Evolutionary conservation across 352 stramenopile species (phyloP), one percentile per base, ranked within the genome.

Genomic region (Thalassiosira sp.): DNA sequence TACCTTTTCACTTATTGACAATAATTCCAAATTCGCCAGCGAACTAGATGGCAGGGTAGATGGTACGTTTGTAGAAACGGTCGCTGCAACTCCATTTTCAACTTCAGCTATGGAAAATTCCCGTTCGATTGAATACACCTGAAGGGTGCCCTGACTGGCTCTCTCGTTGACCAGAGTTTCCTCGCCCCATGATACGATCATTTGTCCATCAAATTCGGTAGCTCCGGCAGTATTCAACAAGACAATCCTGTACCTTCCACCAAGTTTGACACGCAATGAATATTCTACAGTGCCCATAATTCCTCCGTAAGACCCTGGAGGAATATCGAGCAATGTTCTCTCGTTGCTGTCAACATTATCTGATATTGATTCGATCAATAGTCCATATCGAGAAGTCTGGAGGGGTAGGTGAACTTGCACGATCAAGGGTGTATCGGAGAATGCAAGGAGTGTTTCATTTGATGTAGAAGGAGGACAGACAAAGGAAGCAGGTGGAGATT

Each of bases 361-460:
- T 11, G 51, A 45, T 15, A 69, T 42, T 59, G 45, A 69, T 51
- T 69, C 60, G 18, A 69, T 27, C 46, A 69, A 59, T n/a, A 69
- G n/a, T 28, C 60, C 60, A 16, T 69, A 69, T 40, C 31, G 22
- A 2, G 24, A 49, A 18, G 15, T 18, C 1, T 13, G 16, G 25
- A 40, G 10, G 2, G 60, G 60, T 20, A 60, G 15, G 24, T 60
- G 27, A 22, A 69, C 51, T n/a, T 25, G 22, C 15, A 69, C 35
- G 7, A 40, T 51, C 10, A 69, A 59, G 18, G 42, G 2, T 3
- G n/a, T 59, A 15, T 27, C 40, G 27, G 60, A 69, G 40, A 40
- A 2, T 7, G 60, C 43, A 10, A 69, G n/a, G 0, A 6, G 20
- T n/a, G 52, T 46, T n/a, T 3, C 11, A 1, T 20, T 24, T 37